A percentile compares a stretch with the other conserved stretches of the same genome.
phyloP scores from a whole-genome alignment of 495 filamentous ascomycete genomes.

The Thermothielavioides terrestris region DNA sequence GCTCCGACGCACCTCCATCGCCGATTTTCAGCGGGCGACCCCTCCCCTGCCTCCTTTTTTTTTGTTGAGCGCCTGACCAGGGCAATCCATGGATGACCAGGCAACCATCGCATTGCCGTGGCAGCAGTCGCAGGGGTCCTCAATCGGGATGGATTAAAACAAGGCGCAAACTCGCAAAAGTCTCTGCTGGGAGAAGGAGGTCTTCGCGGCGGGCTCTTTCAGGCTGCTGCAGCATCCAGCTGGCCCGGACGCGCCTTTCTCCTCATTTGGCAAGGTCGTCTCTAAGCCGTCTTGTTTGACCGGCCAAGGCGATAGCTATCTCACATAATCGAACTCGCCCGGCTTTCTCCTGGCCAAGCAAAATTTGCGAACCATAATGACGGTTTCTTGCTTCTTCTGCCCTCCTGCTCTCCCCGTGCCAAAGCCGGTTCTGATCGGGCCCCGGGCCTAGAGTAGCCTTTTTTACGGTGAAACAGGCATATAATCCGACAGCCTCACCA shows the following conservation, averaged over 20 bases:
- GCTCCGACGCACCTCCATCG: slow-evolving; percentile 12
- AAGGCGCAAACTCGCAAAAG: slow-evolving; percentile 4
- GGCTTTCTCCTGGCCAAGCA: neutral
- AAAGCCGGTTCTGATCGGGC: slow-evolving; percentile 4
- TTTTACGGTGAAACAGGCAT: slow-evolving; percentile 24
- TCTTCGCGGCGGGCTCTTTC: slow-evolving; percentile 1
- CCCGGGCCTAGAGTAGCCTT: neutral
- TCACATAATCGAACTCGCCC: neutral
- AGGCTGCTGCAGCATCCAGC: neutral
- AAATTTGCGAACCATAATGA: neutral
- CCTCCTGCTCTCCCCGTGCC: neutral
- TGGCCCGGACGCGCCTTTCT: slow-evolving; percentile 9
- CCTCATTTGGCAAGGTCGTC: slow-evolving; percentile 10
- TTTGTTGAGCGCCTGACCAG: slow-evolving; percentile 17
- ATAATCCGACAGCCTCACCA: slow-evolving; percentile 25
- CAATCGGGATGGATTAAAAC: slow-evolving; percentile 10
- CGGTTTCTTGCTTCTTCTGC: slow-evolving; percentile 1
- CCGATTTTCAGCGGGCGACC: slow-evolving; percentile 3
- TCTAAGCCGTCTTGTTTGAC: neutral
- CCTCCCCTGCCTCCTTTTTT: slow-evolving; percentile 14
- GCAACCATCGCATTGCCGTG: slow-evolving; percentile 17
- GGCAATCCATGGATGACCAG: slow-evolving; percentile 9
- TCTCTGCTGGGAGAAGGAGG: neutral
- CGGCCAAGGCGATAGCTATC: neutral
- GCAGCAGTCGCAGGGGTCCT: neutral